These are phyloP conservation scores for Nemania diffusa DNA, from an alignment of 2,329 filamentous ascomycete species.

Conservation along the genomic window DNA sequence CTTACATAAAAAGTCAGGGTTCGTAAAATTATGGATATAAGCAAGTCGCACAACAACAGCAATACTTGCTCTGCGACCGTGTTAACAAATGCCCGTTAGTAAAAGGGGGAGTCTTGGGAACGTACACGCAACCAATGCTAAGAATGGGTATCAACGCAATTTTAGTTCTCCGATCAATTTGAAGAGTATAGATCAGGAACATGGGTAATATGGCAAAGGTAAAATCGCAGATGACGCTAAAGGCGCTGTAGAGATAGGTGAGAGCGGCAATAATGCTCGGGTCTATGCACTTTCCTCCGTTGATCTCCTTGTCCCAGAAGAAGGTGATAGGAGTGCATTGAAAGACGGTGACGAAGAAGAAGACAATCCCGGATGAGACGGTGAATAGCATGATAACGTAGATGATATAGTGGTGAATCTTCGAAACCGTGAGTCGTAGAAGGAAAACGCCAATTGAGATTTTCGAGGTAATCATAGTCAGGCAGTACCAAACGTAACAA, in stretches of 20 bases:
- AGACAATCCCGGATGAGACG: constrained; percentile 35
- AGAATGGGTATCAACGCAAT: constrained; percentile 58
- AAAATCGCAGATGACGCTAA: constrained; percentile 60
- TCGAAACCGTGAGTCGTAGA: constrained; percentile 39
- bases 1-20: constrained; percentile 55
- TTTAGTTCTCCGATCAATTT: constrained; percentile 61
- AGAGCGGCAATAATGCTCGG: constrained; percentile 56
- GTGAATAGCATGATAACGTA: constrained; percentile 37
- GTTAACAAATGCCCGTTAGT: neutral
- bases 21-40: constrained; percentile 52
- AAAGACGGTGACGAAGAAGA: constrained; percentile 43
- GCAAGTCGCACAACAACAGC: constrained; percentile 56
- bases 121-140: constrained; percentile 57
- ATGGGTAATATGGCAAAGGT: constrained; percentile 61
- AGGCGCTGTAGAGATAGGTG: constrained; percentile 57
- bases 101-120: neutral
- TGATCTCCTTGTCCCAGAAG: constrained; percentile 39
- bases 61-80: constrained; percentile 53
- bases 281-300: constrained; percentile 43
- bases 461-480: constrained; percentile 41
- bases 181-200: constrained; percentile 58
- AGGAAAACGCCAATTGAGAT: constrained; percentile 42
- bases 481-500: constrained; percentile 40
- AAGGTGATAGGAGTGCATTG: constrained; percentile 38
- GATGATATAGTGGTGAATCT: constrained; percentile 37